A percentile compares a stretch with the other conserved stretches of the same genome.
Conservation (phyloP, 176 grass and related monocot species). For the Lolium rigidum region DNA sequence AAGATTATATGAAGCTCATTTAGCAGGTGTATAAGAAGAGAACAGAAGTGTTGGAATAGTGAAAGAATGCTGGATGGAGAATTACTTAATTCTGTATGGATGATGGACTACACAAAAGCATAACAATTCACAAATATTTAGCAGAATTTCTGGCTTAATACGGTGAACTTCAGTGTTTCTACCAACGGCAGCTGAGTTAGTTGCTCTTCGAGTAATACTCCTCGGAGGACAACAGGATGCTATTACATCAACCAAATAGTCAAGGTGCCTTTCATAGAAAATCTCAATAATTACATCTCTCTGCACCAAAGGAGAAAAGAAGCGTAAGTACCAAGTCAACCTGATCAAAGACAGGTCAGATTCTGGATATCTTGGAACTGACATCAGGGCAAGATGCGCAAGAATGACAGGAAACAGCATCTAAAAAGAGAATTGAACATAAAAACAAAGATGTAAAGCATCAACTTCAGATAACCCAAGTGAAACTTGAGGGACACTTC, state of each 20-base stretch:
- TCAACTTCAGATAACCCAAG: conserved; percentile 11
- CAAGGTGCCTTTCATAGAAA: conserved; percentile 97
- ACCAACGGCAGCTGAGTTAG: conserved; percentile 42
- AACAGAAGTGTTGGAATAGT: conserved; percentile 34
- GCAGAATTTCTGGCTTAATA: conserved; percentile 88
- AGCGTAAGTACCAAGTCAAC: conserved; percentile 42
- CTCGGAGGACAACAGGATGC: conserved; percentile 75
- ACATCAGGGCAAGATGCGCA: conserved; percentile 10
- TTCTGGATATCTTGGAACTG: conserved; percentile 24
- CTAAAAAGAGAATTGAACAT: conserved; percentile 25
- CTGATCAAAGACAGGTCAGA: conserved; percentile 25
- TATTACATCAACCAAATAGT: conserved; percentile 94
- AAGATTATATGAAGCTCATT: conserved; percentile 46
- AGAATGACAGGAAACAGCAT: conserved; percentile 25
- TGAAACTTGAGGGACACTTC: conserved; percentile 11
- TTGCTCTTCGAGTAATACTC: conserved; percentile 41
- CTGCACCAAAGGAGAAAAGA: conserved; percentile 60
- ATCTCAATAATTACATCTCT: conserved; percentile 91
- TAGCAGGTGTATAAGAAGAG: conserved; percentile 43
- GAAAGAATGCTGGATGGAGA: conserved; percentile 35
- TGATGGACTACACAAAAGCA: conserved; percentile 98
- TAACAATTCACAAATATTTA: conserved; percentile 92
- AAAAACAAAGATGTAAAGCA: neutral
- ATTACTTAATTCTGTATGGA: conserved; percentile 96
- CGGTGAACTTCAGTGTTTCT: conserved; percentile 54